Evolutionary conservation across 352 stramenopile genomes (phyloP).

Genomic region (Phytopythium kandeliae): DNA sequence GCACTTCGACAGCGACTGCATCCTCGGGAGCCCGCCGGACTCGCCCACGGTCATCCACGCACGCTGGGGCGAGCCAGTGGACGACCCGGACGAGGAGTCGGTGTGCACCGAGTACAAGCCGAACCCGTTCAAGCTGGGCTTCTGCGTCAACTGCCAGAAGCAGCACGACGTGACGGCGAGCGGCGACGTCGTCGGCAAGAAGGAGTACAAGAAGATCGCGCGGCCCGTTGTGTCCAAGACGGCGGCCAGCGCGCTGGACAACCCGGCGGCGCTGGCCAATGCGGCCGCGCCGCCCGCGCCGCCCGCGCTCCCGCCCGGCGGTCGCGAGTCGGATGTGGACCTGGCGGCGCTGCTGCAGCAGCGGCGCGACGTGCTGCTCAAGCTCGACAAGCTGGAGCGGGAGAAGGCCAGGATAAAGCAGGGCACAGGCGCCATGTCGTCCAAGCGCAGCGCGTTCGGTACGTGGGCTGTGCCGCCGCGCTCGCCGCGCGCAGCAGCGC

Average conservation of each 20-base stretch:
- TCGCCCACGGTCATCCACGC: slow-evolving; percentile 80
- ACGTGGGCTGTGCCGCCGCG: no score
- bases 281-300: slow-evolving; percentile 26
- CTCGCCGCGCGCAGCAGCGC: no score
- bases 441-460: slow-evolving; percentile 41
- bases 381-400: slow-evolving; percentile 55
- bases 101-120: slow-evolving; percentile 74
- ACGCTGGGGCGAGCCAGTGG: slow-evolving; percentile 76
- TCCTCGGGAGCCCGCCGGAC: slow-evolving; percentile 68
- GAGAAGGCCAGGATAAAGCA: slow-evolving; percentile 43
- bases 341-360: slow-evolving; percentile 65
- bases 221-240: slow-evolving; percentile 63
- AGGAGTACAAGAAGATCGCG: slow-evolving; percentile 84
- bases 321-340: slow-evolving; percentile 79
- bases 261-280: slow-evolving; percentile 55
- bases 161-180: slow-evolving; percentile 78
- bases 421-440: slow-evolving; percentile 16
- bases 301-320: slow-evolving; percentile 21
- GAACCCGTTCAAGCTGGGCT: slow-evolving; percentile 84
- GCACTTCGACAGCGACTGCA: slow-evolving; percentile 73
- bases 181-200: slow-evolving; percentile 54
- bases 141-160: slow-evolving; percentile 89
- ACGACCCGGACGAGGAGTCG: slow-evolving; percentile 78
- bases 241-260: slow-evolving; percentile 74
- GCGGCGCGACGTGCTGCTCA: slow-evolving; percentile 71